A percentile compares a stretch with the other conserved stretches of the same genome.
phyloP scores from a whole-genome alignment of 2,329 filamentous ascomycete species.

The Biscogniauxia mediterranea region DNA sequence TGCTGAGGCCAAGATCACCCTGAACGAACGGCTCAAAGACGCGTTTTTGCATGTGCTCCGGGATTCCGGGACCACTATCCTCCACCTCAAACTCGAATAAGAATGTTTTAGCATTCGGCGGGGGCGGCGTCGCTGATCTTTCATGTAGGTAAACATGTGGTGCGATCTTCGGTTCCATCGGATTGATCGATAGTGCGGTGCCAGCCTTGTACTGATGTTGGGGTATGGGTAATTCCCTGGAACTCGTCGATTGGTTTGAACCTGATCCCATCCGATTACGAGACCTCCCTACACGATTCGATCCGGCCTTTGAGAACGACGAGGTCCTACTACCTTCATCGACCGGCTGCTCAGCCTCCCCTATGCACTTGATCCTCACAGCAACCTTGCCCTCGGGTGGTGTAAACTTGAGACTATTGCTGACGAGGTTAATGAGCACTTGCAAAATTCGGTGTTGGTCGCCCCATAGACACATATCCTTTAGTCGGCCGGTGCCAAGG shows the following conservation, averaged over 20 bases:
- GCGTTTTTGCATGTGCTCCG: slow-evolving; percentile 70
- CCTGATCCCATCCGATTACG: slow-evolving; percentile 48
- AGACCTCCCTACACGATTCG: slow-evolving; percentile 39
- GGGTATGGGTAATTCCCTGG: slow-evolving; percentile 37
- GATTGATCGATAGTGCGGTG: slow-evolving; percentile 62
- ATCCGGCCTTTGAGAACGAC: slow-evolving; percentile 48
- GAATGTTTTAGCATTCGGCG: slow-evolving; percentile 61
- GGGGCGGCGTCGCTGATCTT: slow-evolving; percentile 59
- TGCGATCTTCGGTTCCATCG: slow-evolving; percentile 54
- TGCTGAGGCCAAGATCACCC: slow-evolving; percentile 84
- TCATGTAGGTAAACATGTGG: slow-evolving; percentile 51
- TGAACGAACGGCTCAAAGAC: slow-evolving; percentile 96
- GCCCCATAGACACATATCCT: slow-evolving; percentile 88
- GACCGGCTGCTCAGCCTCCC: slow-evolving; percentile 49
- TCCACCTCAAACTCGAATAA: slow-evolving; percentile 85
- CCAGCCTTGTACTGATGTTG: slow-evolving; percentile 37
- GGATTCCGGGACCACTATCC: slow-evolving; percentile 85
- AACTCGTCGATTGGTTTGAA: slow-evolving; percentile 51
- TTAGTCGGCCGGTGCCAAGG: slow-evolving; percentile 64
- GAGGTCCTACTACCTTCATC: slow-evolving; percentile 51
- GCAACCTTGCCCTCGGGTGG: slow-evolving; percentile 72
- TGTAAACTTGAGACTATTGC: slow-evolving; percentile 90
- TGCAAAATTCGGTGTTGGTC: slow-evolving; percentile 89
- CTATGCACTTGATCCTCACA: slow-evolving; percentile 71
- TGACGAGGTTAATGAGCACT: slow-evolving; percentile 90